These are phyloP conservation scores for Leccinellum luteum DNA, from an alignment of 768 basidiomycete genomes.

Conservation along the genomic window DNA sequence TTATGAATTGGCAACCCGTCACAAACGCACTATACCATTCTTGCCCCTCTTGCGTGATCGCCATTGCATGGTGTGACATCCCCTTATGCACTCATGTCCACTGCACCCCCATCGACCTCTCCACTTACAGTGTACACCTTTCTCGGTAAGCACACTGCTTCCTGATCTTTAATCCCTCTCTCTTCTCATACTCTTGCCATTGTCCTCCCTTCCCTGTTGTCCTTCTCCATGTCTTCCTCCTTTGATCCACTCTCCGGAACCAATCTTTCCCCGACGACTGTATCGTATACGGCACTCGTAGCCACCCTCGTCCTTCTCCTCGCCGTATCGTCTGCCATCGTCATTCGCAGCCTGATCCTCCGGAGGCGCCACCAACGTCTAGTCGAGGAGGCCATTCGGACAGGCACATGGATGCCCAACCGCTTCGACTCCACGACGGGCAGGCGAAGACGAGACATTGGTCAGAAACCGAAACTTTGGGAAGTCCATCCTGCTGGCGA, in stretches of 20 bases:
- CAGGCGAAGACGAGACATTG: constrained; percentile 26
- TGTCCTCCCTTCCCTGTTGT: not conserved
- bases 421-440: constrained; percentile 12
- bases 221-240: constrained; percentile 19
- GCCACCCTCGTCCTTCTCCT: constrained; percentile 70
- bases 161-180: not conserved
- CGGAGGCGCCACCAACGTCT: constrained; percentile 57
- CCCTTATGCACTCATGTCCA: not conserved
- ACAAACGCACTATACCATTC: not conserved
- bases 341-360: constrained; percentile 62
- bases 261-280: constrained; percentile 1
- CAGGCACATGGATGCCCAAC: constrained; percentile 57
- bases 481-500: constrained; percentile 17
- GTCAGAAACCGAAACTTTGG: constrained; percentile 32
- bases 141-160: constrained; percentile 23
- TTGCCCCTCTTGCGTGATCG: constrained; percentile 2
- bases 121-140: constrained; percentile 31
- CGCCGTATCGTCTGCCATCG: constrained; percentile 63
- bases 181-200: not conserved
- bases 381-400: constrained; percentile 61
- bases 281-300: constrained; percentile 43
- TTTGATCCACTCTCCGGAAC: constrained; percentile 1
- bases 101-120: not conserved
- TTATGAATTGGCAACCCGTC: not conserved
- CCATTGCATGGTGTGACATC: constrained; percentile 1